Evolutionary conservation across 108 stramenopile species (phyloP), one percentile per base, ranked within the genome.

Genomic region (Cyclostephanos tholiformis): DNA sequence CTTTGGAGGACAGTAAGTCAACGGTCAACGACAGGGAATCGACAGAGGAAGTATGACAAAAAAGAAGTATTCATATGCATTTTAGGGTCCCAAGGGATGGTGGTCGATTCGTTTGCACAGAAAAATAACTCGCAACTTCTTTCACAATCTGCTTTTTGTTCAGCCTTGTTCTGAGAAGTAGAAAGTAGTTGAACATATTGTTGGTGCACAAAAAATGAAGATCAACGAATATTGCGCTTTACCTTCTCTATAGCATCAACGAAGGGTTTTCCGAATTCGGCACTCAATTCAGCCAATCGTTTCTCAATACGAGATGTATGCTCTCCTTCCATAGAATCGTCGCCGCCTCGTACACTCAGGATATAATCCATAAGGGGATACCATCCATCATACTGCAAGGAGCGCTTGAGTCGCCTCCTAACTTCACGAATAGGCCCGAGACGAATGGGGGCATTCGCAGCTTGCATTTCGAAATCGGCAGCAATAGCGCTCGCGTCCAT

Each of bases 71-170:
- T 26, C 17, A 23, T 49, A 23, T 39, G 25, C 9, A 13, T 43
- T 62, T 62, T 9, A 13, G 35, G 39, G 29, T 46, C 30, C 63
- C 71, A 64, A 61, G 10, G 14, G 6, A 55, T 64, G 25, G 6
- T 29, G 17, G 44, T 73, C 11, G 56, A 35, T 35, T 72, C 51
- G 25, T 76, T 56, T 6, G 82, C 85, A 56, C 86, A 89, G 67
- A 87, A 89, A 48, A 76, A 89, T 22, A 69, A 39, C 70, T 87
- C 85, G 63, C 88, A 89, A 43, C 82, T 84, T 26, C n/a, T 46
- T 61, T 49, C 49, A 70, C 88, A 89, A 57, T 89, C 88, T 58
- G 65, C 53, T 16, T 41, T 74, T 66, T 87, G 86, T 16, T 87
- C 86, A 12, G n/a, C 25, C 53, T 82, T 66, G 55, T 84, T 87